Evolutionary conservation across 345 rosid genomes (phyloP).

Genomic region (Luvunga scandens): DNA sequence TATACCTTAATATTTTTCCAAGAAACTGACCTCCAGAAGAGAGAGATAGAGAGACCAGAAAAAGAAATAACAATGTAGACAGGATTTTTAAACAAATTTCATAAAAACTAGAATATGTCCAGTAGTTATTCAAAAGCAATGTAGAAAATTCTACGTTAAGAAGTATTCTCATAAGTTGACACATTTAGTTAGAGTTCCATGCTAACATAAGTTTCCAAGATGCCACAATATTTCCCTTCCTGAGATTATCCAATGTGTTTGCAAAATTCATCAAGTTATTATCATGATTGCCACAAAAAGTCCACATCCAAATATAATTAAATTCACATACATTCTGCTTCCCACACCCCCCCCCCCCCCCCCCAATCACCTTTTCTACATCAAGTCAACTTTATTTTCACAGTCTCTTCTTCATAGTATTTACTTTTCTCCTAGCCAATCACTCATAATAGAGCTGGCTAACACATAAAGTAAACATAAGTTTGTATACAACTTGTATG

Average conservation of each 20-base stretch:
- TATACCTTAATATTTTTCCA: not conserved
- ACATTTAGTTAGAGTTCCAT: not conserved
- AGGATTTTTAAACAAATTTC: not conserved
- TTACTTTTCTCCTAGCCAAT: too few species aligned
- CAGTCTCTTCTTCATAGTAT: too few species aligned
- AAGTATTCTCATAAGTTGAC: not conserved
- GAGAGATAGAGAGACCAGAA: too few species aligned
- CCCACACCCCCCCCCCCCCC: too few species aligned
- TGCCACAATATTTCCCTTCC: not conserved
- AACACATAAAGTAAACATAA: not conserved
- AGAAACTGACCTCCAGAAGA: not conserved
- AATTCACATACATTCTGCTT: not conserved
- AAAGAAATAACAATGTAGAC: not conserved
- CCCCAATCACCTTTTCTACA: too few species aligned
- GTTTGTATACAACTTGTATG: not conserved
- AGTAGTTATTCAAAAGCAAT: not conserved
- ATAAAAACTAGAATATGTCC: not conserved
- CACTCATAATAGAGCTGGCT: not conserved
- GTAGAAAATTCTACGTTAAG: not conserved
- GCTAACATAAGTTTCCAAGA: not conserved
- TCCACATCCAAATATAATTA: not conserved
- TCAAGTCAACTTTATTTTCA: too few species aligned
- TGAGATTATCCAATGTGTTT: not conserved
- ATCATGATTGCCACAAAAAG: not conserved
- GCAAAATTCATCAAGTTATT: not conserved